phyloP scores from a whole-genome alignment of 768 basidiomycete genomes.

The Kwoniella sp. region DNA sequence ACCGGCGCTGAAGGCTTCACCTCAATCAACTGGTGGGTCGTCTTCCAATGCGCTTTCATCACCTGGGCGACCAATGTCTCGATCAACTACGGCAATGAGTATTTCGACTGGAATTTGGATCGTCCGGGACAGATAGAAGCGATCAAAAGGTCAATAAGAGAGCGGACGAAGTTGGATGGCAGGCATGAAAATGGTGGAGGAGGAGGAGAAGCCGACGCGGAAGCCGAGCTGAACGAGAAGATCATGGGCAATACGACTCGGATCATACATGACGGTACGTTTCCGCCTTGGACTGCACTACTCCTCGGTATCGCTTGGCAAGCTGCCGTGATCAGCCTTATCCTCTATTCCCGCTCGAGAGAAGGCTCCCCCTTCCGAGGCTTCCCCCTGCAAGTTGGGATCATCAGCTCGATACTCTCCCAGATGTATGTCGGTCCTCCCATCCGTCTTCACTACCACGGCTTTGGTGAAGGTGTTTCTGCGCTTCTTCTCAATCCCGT shows the following conservation, averaged over 20 bases:
- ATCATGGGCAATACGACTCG: constrained; percentile 38
- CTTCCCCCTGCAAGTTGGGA: constrained; percentile 29
- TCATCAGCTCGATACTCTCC: constrained; percentile 29
- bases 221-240: constrained; percentile 32
- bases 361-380: constrained; percentile 32
- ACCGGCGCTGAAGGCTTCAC: constrained; percentile 4
- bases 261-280: constrained; percentile 42
- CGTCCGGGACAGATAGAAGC: constrained; percentile 27
- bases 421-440: constrained; percentile 40
- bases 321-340: constrained; percentile 23
- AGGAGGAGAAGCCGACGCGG: constrained; percentile 1
- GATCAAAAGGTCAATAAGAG: constrained; percentile 10
- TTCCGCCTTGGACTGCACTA: constrained; percentile 35
- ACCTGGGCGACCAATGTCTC: constrained; percentile 40
- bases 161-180: constrained; percentile 1
- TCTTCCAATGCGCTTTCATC: constrained; percentile 31
- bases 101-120: constrained; percentile 41
- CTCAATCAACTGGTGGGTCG: constrained; percentile 25
- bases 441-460: constrained; percentile 35
- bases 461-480: constrained; percentile 32
- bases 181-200: neutral
- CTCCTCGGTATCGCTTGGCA: constrained; percentile 12
- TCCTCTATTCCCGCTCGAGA: constrained; percentile 20
- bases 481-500: constrained; percentile 33
- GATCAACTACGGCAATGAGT: constrained; percentile 45